A percentile compares a stretch with the other conserved stretches of the same genome.
Conservation (phyloP, 257 asterid genomes). For the Ligustrum vulgare region DNA sequence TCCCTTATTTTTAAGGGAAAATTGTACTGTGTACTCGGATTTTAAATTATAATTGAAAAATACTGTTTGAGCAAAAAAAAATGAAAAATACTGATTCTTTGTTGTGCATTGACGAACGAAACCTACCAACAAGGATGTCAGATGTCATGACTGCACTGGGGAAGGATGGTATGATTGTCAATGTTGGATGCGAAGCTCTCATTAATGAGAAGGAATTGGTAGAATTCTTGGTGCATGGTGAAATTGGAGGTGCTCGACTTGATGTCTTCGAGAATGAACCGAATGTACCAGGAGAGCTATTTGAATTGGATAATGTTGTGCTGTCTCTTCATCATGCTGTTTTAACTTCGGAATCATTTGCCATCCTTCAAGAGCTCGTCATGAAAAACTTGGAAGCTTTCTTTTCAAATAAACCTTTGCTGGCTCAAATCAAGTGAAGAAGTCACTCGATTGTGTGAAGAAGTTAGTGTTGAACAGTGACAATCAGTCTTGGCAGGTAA, state of each 20-base stretch:
- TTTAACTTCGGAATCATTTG: conserved; percentile 41
- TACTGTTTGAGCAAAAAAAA: too few species aligned
- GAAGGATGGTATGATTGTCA: conserved; percentile 50
- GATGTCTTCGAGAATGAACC: conserved; percentile 82
- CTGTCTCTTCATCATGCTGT: conserved; percentile 61
- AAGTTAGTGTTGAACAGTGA: too few species aligned
- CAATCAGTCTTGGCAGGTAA: too few species aligned
- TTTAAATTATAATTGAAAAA: too few species aligned
- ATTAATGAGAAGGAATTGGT: conserved; percentile 71
- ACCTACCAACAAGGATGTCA: conserved; percentile 52
- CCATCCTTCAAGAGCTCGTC: conserved; percentile 27
- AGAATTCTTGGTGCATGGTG: conserved; percentile 44
- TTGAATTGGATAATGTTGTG: conserved; percentile 61
- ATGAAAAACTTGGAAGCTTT: conserved; percentile 58
- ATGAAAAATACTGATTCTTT: conserved; percentile 31
- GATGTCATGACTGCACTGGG: conserved; percentile 56
- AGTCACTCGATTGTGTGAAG: too few species aligned
- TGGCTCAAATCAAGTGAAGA: conserved; percentile 36
- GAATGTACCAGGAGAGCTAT: conserved; percentile 48
- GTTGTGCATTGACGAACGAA: conserved; percentile 54
- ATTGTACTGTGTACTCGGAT: too few species aligned
- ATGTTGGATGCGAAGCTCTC: conserved; percentile 62
- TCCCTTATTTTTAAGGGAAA: too few species aligned
- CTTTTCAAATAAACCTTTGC: conserved; percentile 50
- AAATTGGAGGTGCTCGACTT: conserved; percentile 71